phyloP scores from a whole-genome alignment of 2,329 filamentous ascomycete genomes.

The Cladosporium sp. region DNA sequence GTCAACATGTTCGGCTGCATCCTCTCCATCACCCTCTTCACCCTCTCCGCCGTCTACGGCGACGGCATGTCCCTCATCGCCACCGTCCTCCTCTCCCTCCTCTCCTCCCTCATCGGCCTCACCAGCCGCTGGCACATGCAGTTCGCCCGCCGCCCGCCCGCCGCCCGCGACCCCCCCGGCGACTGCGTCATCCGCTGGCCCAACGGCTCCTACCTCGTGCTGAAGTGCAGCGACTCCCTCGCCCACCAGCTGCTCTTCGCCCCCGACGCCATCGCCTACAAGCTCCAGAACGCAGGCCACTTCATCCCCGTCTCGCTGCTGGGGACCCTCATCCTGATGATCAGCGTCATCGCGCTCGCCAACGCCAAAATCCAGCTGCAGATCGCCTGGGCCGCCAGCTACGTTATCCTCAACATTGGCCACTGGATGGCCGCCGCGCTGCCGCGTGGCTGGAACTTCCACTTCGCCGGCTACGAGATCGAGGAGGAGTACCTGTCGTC shows the following conservation, averaged over 20 bases:
- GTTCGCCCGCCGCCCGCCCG: conserved; percentile 33
- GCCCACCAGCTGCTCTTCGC: conserved; percentile 48
- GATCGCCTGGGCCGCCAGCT: conserved; percentile 44
- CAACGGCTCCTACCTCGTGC: conserved; percentile 45
- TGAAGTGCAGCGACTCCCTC: conserved; percentile 44
- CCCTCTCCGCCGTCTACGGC: conserved; percentile 37
- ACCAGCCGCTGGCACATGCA: conserved; percentile 45
- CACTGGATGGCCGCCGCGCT: conserved; percentile 49
- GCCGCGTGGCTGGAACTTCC: conserved; percentile 43
- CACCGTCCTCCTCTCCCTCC: conserved; percentile 41
- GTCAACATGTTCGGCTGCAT: conserved; percentile 41
- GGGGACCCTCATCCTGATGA: conserved; percentile 47
- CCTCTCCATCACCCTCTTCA: conserved; percentile 39
- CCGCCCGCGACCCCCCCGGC: conserved; percentile 11
- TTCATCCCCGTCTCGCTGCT: conserved; percentile 45
- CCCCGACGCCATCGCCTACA: conserved; percentile 44
- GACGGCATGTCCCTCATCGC: conserved; percentile 49
- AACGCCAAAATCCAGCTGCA: conserved; percentile 44
- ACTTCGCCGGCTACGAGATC: conserved; percentile 40
- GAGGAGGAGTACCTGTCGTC: conserved; percentile 29
- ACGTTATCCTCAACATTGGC: conserved; percentile 44
- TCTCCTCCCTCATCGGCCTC: conserved; percentile 45
- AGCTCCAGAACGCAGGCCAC: conserved; percentile 33
- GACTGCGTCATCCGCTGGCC: conserved; percentile 45
- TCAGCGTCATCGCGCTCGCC: conserved; percentile 46